These are phyloP conservation scores for Exophiala spinifera DNA, from an alignment of 2,329 filamentous ascomycete species.

Conservation along the genomic window DNA sequence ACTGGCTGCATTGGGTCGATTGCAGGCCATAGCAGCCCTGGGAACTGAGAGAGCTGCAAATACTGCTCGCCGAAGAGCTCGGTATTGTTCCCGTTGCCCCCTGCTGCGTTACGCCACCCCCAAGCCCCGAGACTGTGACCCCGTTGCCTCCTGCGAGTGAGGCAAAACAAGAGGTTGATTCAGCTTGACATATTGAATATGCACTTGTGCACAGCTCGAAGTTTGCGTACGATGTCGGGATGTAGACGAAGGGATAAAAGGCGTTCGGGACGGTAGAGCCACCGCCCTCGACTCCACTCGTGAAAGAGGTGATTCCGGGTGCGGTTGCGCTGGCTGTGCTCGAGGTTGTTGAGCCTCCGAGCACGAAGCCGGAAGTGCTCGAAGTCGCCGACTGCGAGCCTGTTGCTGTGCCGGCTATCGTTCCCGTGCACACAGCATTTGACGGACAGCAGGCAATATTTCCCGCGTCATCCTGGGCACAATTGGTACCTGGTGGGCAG, in stretches of 20 bases:
- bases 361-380: slow-evolving; percentile 26
- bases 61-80: slow-evolving; percentile 40
- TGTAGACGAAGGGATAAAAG: slow-evolving; percentile 52
- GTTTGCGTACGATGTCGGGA: slow-evolving; percentile 53
- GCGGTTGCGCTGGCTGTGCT: slow-evolving; percentile 32
- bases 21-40: slow-evolving; percentile 50
- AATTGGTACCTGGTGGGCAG: slow-evolving; percentile 53
- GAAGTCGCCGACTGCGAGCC: slow-evolving; percentile 18
- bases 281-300: slow-evolving; percentile 35
- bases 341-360: slow-evolving; percentile 27
- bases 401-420: slow-evolving; percentile 35
- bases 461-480: slow-evolving; percentile 54
- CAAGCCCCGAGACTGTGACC: slow-evolving; percentile 49
- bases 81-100: slow-evolving; percentile 43
- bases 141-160: slow-evolving; percentile 50
- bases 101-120: slow-evolving; percentile 46
- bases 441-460: slow-evolving; percentile 62
- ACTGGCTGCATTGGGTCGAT: slow-evolving; percentile 45
- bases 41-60: slow-evolving; percentile 47
- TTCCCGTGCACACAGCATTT: slow-evolving; percentile 57
- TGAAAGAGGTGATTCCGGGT: slow-evolving; percentile 37
- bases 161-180: slow-evolving; percentile 44
- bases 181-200: slow-evolving; percentile 51
- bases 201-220: slow-evolving; percentile 52
- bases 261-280: slow-evolving; percentile 38